Evolutionary conservation across 345 rosid genomes (phyloP), one percentile per base, ranked within the genome.

Genomic region (Pistacia integerrima): DNA sequence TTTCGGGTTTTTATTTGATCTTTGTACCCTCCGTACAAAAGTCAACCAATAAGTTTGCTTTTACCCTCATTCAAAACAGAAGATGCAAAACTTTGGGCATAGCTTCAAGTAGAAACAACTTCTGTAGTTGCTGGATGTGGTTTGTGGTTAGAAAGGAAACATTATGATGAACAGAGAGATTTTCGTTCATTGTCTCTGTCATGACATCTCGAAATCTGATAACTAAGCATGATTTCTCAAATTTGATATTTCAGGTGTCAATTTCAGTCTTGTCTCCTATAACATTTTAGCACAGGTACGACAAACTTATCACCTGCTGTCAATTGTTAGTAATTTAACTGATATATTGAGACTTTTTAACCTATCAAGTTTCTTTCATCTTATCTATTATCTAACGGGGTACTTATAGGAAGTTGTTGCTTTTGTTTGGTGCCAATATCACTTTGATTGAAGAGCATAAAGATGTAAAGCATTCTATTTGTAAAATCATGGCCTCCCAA

Each of bases 231-330:
- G 70, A 66, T 22, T 4, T 48, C 36, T 67, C 35, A 48, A 38
- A 57, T n/a, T 13, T 77, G 48, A 65, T 77, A 14, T 81, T 81
- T 41, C 82, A 90, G 89, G 92, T 25, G 38, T 88, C 79, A 90
- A 76, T 87, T 85, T 91, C 77, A 77, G 90, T 73, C 89, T 91
- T 17, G 87, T 88, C 52, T 90, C 97, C 4, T 91, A 89, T 64
- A 91, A 91, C 79, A 83, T 91, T 44, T 82, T 91, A 78, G 93
- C 96, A 75, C 93, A 91, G 96, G 96, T 87, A 77, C 44, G 72
- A 0, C 16, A 46, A 35, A 41, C 54, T 56, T 49, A 51, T 78
- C 20, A 8, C 72, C 38, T 25, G 22, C 13, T 10, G 44, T 68
- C 33, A 52, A 4, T 30, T 51, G 14, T 65, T 5, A 11, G 35